Evolutionary conservation across 2,329 filamentous ascomycete species (phyloP).

Genomic region (Apiospora marii): DNA sequence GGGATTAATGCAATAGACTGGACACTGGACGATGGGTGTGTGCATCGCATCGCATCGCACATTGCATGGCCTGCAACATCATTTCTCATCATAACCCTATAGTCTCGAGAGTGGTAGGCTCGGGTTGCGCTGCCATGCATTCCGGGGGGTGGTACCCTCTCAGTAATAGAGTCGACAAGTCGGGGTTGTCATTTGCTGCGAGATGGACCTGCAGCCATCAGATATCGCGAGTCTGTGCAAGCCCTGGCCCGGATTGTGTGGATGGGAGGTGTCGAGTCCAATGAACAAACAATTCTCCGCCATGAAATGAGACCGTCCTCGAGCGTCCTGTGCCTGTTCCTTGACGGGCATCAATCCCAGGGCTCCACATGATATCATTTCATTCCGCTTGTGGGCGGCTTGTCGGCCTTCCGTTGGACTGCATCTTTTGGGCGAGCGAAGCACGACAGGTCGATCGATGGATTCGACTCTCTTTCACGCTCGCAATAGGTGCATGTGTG

Average conservation of each 20-base stretch:
- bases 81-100: background rate
- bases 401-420: background rate
- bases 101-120: background rate
- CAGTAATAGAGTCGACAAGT: background rate
- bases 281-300: slow-evolving; percentile 21
- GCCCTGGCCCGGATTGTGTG: slow-evolving; percentile 12
- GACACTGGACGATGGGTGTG: background rate
- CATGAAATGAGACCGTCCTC: slow-evolving; percentile 14
- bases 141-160: slow-evolving; percentile 11
- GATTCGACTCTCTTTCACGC: background rate
- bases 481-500: background rate
- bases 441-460: background rate
- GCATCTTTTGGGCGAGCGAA: background rate
- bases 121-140: slow-evolving; percentile 12
- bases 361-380: slow-evolving; percentile 17
- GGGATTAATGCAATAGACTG: background rate
- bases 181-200: slow-evolving; percentile 16
- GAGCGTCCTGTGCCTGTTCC: slow-evolving; percentile 8
- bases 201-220: slow-evolving; percentile 22
- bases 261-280: slow-evolving; percentile 17
- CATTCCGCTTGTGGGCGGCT: slow-evolving; percentile 17
- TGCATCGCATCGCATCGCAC: slow-evolving; percentile 19
- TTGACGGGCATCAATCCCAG: slow-evolving; percentile 11
- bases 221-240: slow-evolving; percentile 17
- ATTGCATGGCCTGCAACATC: slow-evolving; percentile 14